These are phyloP conservation scores for Candida corydali DNA, from an alignment of 805 yeast genomes.

Conservation along the genomic window DNA sequence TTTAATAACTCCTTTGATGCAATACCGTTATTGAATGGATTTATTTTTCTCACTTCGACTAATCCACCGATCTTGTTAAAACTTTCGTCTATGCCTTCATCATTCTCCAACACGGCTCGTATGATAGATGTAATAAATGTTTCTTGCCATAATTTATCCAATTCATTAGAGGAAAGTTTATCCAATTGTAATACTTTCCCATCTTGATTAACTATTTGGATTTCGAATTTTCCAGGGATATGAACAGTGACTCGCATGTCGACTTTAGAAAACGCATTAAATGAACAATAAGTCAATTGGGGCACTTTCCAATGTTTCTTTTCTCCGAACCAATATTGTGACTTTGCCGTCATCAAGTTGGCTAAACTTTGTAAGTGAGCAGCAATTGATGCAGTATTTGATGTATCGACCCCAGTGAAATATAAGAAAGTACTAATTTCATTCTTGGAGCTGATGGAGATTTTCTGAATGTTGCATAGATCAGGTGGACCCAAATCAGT, in stretches of 20 bases:
- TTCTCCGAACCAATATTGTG: constrained; percentile 80
- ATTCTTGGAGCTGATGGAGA: constrained; percentile 37
- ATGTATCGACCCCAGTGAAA: constrained; percentile 71
- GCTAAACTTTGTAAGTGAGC: constrained; percentile 68
- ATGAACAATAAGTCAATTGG: constrained; percentile 65
- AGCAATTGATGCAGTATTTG: constrained; percentile 73
- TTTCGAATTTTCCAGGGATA: constrained; percentile 70
- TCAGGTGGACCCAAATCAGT: constrained; percentile 73
- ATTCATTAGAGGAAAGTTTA: constrained; percentile 52
- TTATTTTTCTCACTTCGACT: constrained; percentile 79
- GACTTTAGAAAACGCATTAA: constrained; percentile 55
- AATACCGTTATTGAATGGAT: constrained; percentile 58
- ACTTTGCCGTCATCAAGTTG: constrained; percentile 51
- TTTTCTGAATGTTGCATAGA: constrained; percentile 48
- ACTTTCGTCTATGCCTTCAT: constrained; percentile 81
- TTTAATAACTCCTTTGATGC: constrained; percentile 39
- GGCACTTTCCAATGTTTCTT: constrained; percentile 64
- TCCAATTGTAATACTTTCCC: constrained; percentile 52
- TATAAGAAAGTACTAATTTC: constrained; percentile 67
- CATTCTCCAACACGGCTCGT: constrained; percentile 63
- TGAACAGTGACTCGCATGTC: constrained; percentile 72
- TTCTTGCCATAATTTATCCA: constrained; percentile 46
- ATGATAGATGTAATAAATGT: constrained; percentile 69
- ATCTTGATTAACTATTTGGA: constrained; percentile 44
- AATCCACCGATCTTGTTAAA: constrained; percentile 48